Percentiles rank a stretch among this genome's conserved stretches.
These are phyloP conservation scores for Fusarium falciforme DNA, from an alignment of 2,329 filamentous ascomycete species.

Conservation along the genomic window DNA sequence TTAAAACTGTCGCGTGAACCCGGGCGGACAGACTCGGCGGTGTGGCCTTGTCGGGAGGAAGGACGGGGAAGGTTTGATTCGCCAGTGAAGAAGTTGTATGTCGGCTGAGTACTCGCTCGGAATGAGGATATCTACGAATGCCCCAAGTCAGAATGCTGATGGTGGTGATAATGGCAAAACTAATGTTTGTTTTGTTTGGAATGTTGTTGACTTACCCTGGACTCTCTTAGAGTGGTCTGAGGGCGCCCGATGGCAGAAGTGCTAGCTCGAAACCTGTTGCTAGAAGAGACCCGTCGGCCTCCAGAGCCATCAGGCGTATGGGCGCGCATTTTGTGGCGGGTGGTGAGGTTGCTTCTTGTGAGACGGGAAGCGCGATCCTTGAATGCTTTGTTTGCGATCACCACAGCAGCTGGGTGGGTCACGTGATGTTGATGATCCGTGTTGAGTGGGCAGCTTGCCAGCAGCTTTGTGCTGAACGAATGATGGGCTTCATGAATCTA, in stretches of 20 bases:
- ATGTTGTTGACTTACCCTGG: constrained; percentile 52
- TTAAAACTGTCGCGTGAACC: constrained; percentile 69
- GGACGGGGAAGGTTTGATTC: constrained; percentile 55
- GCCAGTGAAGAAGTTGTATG: constrained; percentile 70
- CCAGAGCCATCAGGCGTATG: constrained; percentile 46
- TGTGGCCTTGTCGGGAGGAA: constrained; percentile 55
- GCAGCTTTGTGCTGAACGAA: neutral
- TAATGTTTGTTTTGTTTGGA: constrained; percentile 36
- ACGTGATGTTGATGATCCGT: constrained; percentile 23
- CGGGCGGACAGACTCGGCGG: constrained; percentile 55
- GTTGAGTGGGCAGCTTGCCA: neutral
- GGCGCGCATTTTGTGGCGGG: constrained; percentile 46
- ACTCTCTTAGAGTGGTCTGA: constrained; percentile 51
- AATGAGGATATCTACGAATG: constrained; percentile 57
- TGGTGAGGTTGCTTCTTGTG: constrained; percentile 1
- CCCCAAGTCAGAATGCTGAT: constrained; percentile 5
- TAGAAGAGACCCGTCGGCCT: constrained; percentile 46
- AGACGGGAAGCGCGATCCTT: constrained; percentile 26
- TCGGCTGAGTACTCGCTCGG: constrained; percentile 62
- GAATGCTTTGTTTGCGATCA: constrained; percentile 31
- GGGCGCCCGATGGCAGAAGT: constrained; percentile 52
- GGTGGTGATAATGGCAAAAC: constrained; percentile 3
- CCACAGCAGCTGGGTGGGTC: constrained; percentile 35
- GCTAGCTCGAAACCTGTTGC: constrained; percentile 50
- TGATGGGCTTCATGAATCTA: no score